Percentiles rank a stretch among this genome's conserved stretches.
Evolutionary conservation across 2,329 filamentous ascomycete genomes (phyloP).

Genomic region (Ophiostoma triangulosporum): DNA sequence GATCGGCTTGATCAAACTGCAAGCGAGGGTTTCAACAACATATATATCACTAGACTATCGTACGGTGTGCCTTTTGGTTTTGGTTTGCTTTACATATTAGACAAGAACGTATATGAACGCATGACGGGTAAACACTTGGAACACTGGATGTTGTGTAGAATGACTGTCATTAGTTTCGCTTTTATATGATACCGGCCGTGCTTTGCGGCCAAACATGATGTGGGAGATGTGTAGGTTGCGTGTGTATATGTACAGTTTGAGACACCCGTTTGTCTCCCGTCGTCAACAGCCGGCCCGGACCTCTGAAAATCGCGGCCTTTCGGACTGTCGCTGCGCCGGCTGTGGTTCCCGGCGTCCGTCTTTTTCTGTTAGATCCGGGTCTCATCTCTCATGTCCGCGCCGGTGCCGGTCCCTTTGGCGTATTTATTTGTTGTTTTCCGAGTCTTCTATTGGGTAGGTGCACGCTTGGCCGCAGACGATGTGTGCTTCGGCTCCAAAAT

Average conservation of each 20-base stretch:
- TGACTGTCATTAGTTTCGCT: background rate
- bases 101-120: background rate
- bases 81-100: background rate
- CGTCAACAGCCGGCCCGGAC: background rate
- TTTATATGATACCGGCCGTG: slow-evolving; percentile 3
- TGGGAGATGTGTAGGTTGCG: slow-evolving; percentile 2
- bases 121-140: too few species aligned
- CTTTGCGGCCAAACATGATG: background rate
- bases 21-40: slow-evolving; percentile 11
- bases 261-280: background rate
- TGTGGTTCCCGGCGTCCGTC: too few species aligned
- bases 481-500: slow-evolving; percentile 12
- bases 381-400: too few species aligned
- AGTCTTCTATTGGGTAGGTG: background rate
- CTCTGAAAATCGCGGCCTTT: too few species aligned
- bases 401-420: too few species aligned
- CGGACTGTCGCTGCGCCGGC: too few species aligned
- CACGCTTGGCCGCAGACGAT: background rate
- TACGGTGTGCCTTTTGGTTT: background rate
- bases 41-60: background rate
- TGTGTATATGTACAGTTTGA: slow-evolving; percentile 6
- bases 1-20: too few species aligned
- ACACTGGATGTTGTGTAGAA: too few species aligned
- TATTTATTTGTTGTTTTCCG: too few species aligned
- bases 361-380: too few species aligned